Base-by-base conservation (phyloP, 176 grass and related monocot species). In the Eremochloa ophiuroides region DNA sequence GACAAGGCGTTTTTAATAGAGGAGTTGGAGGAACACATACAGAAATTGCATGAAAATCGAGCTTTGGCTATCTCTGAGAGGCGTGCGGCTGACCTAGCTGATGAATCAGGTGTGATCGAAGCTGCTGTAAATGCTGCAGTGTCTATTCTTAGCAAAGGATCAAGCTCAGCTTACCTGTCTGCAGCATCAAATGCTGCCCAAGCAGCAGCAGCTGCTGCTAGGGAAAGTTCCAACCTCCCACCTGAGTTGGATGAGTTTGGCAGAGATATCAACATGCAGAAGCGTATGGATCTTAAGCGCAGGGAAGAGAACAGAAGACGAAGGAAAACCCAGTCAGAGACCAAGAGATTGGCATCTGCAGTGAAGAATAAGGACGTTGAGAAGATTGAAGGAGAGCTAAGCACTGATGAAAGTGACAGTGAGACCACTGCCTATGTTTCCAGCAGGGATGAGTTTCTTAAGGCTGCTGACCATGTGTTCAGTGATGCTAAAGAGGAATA, bases 401-500 rank as follows among this genome's bases (percentile, higher is more conserved):
- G 96, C 82, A 99, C 93, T 27, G 96, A 99, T 82, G 96, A 99
- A 85, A 99, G 96, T 80, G 96, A 99, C 69, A 91, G 87, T 55
- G 96, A 99, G 82, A 93, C 53, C 51, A 65, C 27, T 83, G 91
- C 96, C 50, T 99, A 95, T 71, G 33, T 90, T 55, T 99, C 93
- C 43, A 99, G 91, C 68, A 80, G 85, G 58, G 82, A 91, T 82
- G 91, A 95, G 58, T 72, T 95, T 84, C 89, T 95, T n/a, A 88
- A 88, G 84, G 85, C 96, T 37, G 93, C 93, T 55, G 65, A 86
- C 47, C 69, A 88, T 69, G 82, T 95, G 78, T 93, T 99, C 76
- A 82, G 83, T 85, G 96, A 99, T 93, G 96, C 96, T 73, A 88
- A 89, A 43, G 92, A 99, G 25, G 93, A 99, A 41, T 99, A 99